Evolutionary conservation across 148 eudicot genomes (phyloP).

Genomic region (Linanthus parryae): DNA sequence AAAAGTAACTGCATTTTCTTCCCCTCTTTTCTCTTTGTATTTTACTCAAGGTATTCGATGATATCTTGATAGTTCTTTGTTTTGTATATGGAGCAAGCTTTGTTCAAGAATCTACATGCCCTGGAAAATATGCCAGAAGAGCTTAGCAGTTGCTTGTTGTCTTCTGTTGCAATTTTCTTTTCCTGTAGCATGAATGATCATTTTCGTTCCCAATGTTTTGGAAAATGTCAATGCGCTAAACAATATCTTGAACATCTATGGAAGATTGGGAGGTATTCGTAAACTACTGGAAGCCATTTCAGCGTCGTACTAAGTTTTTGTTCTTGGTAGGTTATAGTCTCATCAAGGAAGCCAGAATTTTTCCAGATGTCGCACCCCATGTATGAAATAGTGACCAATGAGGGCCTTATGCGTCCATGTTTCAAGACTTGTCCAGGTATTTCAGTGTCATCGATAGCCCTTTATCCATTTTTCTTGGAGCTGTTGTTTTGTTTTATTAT

Average conservation of each 20-base stretch:
- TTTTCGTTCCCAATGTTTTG: neutral
- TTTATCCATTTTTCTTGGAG: conserved; percentile 10
- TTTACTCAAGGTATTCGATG: neutral
- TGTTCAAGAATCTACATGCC: neutral
- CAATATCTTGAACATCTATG: neutral
- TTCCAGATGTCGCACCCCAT: conserved; percentile 94
- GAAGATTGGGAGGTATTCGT: neutral
- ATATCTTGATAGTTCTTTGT: no score
- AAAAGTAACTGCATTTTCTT: neutral
- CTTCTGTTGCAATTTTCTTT: neutral
- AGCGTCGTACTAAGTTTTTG: conserved; percentile 3
- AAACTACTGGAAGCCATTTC: neutral
- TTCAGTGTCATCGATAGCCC: neutral
- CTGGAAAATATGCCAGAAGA: neutral
- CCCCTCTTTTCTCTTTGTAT: no score
- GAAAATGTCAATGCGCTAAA: neutral
- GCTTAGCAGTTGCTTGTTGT: neutral
- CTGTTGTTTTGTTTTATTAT: no score
- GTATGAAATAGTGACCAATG: conserved; percentile 95
- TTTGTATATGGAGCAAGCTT: neutral
- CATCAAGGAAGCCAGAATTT: conserved; percentile 97
- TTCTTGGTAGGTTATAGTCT: conserved; percentile 75
- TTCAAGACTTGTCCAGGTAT: conserved; percentile 81
- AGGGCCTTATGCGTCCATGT: conserved; percentile 97
- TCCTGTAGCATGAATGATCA: neutral